Base-by-base conservation (phyloP, 306 rosid species). In the Mucuna pruriens region DNA sequence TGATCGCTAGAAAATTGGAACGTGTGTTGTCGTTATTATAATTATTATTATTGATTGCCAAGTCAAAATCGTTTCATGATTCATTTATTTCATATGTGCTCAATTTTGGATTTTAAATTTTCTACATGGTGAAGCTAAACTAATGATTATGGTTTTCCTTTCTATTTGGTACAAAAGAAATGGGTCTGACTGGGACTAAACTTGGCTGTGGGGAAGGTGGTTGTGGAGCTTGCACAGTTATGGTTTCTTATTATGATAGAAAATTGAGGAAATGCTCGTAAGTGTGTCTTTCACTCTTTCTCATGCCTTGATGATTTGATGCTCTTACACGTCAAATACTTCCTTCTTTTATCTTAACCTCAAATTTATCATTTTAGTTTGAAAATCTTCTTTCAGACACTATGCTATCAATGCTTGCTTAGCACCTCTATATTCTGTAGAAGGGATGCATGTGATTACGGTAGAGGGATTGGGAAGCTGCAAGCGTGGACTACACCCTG, bases 151-250 rank as follows among this genome's bases (percentile, higher is more conserved):
- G 39, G 33, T 61, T 69, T 25, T 44, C 10, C 16, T 23, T 38
- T 5, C 8, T 19, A 5, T 67, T 60, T 58, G 83, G 55, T 72
- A 45, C 69, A 58, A 69, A 54, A 90, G 93, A 90, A 76, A 79
- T 83, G 58, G 88, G 99, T 63, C 81, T 95, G 79, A 95, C 94
- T 1, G 98, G 99, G 73, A 93, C 99, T 76, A 95, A 95, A 89
- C 97, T 93, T 38, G 98, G 99, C 8, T 95, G 99, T 20, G 98
- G 98, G 22, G 99, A 95, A 88, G 99, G 99, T 65, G 99, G 99
- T 75, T 95, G 99, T 85, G 98, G 99, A 87, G 99, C 99, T 79
- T 93, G 99, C 85, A 95, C 99, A 31, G 97, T 93, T 76, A 95
- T 95, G 99, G 97, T 93, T 83, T 93, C 99, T 19, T 87, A 79